Percentiles rank a stretch among this genome's conserved stretches.
Conservation (phyloP, 2,329 filamentous ascomycete genomes). For the Penicillium sp. region DNA sequence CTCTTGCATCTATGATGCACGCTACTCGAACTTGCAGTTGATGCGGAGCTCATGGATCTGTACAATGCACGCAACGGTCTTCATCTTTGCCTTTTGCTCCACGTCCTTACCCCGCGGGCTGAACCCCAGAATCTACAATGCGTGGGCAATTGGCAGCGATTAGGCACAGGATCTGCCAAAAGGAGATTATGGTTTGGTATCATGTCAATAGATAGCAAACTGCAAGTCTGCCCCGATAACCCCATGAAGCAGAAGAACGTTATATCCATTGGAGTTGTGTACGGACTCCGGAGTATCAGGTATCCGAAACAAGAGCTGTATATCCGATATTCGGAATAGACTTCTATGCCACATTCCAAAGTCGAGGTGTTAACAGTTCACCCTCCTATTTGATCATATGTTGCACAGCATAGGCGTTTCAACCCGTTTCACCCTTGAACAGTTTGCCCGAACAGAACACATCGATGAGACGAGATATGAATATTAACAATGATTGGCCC, state of each 20-base stretch:
- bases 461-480: constrained; percentile 4
- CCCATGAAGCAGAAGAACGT: neutral
- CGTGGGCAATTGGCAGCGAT: neutral
- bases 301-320: too few relatives aligned
- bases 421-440: constrained; percentile 1
- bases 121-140: constrained; percentile 4
- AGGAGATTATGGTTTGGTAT: neutral
- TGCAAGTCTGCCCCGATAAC: neutral
- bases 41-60: neutral
- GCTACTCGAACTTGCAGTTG: neutral
- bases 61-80: neutral
- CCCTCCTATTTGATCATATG: neutral
- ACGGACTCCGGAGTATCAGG: too few relatives aligned
- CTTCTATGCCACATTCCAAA: neutral
- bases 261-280: neutral
- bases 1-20: constrained; percentile 2
- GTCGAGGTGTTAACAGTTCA: neutral
- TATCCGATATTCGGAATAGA: neutral
- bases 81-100: neutral
- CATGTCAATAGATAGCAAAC: neutral
- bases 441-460: too few relatives aligned
- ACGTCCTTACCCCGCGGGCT: constrained; percentile 5
- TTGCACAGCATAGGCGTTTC: constrained; percentile 1
- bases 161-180: neutral
- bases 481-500: neutral